Evolutionary conservation across 202 grass and related monocot species (phyloP).

Genomic region (Miscanthus sacchariflorus): DNA sequence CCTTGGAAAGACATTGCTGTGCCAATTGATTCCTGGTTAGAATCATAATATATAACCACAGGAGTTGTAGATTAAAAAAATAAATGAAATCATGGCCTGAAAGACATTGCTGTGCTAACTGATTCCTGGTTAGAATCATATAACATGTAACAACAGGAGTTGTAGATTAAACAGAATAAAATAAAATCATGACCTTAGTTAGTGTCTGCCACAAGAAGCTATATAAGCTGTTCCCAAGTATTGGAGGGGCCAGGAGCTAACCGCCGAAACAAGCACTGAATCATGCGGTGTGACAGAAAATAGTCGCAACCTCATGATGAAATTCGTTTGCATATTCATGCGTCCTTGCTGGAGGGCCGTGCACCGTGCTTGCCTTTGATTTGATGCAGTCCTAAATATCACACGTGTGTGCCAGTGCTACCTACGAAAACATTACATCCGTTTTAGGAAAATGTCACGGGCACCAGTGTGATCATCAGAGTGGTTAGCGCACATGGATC

Average conservation of each 20-base stretch:
- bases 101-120: neutral
- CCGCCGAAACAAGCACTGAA: slow-evolving; percentile 15
- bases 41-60: slow-evolving; percentile 18
- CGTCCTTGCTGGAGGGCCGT: neutral
- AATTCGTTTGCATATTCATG: slow-evolving; percentile 23
- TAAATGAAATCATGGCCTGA: neutral
- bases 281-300: neutral
- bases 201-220: slow-evolving; percentile 1
- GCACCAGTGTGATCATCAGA: neutral
- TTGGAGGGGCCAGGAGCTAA: slow-evolving; percentile 27
- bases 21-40: neutral
- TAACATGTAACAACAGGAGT: neutral
- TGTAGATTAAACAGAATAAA: neutral
- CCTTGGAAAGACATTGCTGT: neutral
- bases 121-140: slow-evolving; percentile 26
- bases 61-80: neutral
- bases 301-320: neutral
- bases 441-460: slow-evolving; percentile 17
- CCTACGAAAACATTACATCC: neutral
- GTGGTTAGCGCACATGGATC: neutral
- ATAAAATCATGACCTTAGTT: neutral
- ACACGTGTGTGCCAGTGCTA: neutral
- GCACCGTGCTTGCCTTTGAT: neutral
- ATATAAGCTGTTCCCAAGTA: neutral
- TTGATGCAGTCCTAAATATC: neutral